A percentile compares a stretch with the other conserved stretches of the same genome.
phyloP scores from a whole-genome alignment of 2,329 filamentous ascomycete genomes.

The Trichoderma sp. region DNA sequence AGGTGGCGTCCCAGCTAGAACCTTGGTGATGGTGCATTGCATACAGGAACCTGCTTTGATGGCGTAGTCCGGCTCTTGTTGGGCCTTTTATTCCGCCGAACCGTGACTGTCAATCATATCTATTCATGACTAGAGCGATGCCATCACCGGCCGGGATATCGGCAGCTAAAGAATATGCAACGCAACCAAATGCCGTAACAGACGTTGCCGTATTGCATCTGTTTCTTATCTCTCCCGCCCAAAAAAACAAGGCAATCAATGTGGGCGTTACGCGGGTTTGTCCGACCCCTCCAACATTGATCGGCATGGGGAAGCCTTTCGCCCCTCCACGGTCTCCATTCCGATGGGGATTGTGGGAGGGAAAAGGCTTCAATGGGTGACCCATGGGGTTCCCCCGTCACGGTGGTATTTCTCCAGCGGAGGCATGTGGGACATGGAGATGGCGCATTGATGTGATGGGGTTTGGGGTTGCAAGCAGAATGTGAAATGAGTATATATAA shows the following conservation, averaged over 20 bases:
- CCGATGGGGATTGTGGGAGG: conserved; percentile 1
- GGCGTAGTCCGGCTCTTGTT: conserved; percentile 15
- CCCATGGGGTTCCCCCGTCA: conserved; percentile 13
- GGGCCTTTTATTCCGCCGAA: background rate
- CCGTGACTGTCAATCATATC: background rate
- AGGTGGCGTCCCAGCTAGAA: background rate
- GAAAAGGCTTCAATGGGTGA: background rate
- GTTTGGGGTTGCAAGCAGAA: background rate
- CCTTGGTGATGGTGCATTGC: conserved; percentile 4
- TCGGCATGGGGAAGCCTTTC: conserved; percentile 6
- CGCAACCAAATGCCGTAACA: background rate
- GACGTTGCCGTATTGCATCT: background rate
- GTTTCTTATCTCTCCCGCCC: background rate
- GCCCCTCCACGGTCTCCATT: conserved; percentile 12
- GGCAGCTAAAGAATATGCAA: background rate
- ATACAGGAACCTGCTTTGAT: background rate
- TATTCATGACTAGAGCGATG: background rate
- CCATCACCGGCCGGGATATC: background rate
- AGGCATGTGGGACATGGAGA: conserved; percentile 2
- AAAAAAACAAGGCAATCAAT: background rate
- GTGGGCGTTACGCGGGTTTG: conserved; percentile 4
- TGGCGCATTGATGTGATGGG: background rate
- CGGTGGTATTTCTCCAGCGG: background rate
- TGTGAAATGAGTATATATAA: background rate
- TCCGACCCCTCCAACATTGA: conserved; percentile 14